Evolutionary conservation across 1,284 basidiomycete genomes (phyloP).

Genomic region (Tilletia indica): DNA sequence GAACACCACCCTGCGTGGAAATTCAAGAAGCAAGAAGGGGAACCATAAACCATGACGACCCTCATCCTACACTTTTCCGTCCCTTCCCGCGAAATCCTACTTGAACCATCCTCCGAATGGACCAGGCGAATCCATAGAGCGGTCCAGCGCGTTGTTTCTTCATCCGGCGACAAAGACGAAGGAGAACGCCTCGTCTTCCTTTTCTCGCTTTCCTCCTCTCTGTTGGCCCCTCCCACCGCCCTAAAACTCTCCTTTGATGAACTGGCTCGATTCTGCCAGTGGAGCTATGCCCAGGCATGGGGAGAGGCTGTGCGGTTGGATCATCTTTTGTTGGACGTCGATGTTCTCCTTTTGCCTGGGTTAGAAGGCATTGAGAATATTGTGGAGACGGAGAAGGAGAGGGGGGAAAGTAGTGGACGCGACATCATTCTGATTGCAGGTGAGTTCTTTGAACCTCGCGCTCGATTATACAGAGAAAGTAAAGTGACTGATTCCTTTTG

Average conservation of each 20-base stretch:
- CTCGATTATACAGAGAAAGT: too few species aligned
- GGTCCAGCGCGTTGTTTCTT: too few species aligned
- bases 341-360: constrained; percentile 35
- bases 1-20: too few species aligned
- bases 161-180: too few species aligned
- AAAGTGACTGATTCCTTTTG: too few species aligned
- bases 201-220: background rate
- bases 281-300: constrained; percentile 48
- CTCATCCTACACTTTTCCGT: background rate
- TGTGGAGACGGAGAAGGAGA: background rate
- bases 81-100: background rate
- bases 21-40: too few species aligned
- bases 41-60: background rate
- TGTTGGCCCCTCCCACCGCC: background rate
- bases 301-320: constrained; percentile 35
- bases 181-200: background rate
- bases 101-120: background rate
- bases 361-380: background rate
- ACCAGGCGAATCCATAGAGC: too few species aligned
- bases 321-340: constrained; percentile 38
- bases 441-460: background rate
- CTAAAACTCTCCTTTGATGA: constrained; percentile 27
- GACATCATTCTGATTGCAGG: background rate
- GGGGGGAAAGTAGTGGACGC: background rate
- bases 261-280: constrained; percentile 45